A percentile compares a stretch with the other conserved stretches of the same genome.
Conservation (phyloP, 2,329 filamentous ascomycete species). For the Bretziella fagacearum region DNA sequence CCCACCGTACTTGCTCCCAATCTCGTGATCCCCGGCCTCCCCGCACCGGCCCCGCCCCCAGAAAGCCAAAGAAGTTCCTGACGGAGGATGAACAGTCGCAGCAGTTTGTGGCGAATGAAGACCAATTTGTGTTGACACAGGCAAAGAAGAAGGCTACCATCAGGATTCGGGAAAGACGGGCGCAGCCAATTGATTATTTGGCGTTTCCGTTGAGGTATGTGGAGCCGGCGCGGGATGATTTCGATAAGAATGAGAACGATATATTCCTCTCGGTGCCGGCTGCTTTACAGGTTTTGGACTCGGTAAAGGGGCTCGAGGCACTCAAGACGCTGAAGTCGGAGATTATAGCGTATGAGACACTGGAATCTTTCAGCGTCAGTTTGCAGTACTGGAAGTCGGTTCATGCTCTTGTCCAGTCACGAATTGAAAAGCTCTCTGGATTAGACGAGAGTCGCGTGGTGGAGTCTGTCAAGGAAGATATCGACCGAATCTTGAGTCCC, state of each 20-base stretch:
- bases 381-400: conserved; percentile 87
- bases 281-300: conserved; percentile 63
- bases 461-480: conserved; percentile 67
- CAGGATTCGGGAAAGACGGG: conserved; percentile 75
- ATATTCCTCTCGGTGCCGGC: conserved; percentile 57
- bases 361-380: conserved; percentile 66
- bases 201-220: conserved; percentile 81
- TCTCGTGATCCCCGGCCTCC: neutral
- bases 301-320: conserved; percentile 39
- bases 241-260: conserved; percentile 71
- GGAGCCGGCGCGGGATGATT: conserved; percentile 65
- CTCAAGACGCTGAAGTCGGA: conserved; percentile 65
- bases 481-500: conserved; percentile 70
- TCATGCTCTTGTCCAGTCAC: conserved; percentile 53
- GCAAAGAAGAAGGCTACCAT: conserved; percentile 97
- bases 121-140: conserved; percentile 89
- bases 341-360: conserved; percentile 58
- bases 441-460: conserved; percentile 49
- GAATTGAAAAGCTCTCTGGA: neutral
- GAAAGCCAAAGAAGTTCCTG: conserved; percentile 29
- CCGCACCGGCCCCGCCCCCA: conserved; percentile 17
- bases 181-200: conserved; percentile 84
- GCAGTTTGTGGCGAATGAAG: conserved; percentile 83
- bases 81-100: conserved; percentile 63
- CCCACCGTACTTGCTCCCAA: conserved; percentile 37